Base-by-base conservation (phyloP, 208 protist genomes). In the Acanthamoeba pearcei region DNA sequence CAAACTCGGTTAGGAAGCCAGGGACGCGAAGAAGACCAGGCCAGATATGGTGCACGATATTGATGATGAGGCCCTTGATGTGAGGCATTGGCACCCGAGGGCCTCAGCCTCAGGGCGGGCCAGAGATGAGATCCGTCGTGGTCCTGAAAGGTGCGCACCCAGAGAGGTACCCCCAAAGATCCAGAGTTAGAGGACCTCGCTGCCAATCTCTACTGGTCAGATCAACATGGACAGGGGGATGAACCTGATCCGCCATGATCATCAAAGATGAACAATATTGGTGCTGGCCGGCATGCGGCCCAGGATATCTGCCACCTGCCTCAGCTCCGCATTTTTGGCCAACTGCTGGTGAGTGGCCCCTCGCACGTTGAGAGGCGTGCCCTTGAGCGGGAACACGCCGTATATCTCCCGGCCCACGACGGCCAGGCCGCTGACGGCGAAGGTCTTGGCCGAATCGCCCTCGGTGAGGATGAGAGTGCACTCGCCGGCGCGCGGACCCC, bases 1-100 rank as follows among this genome's bases (percentile, higher is more conserved):
- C 99, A 96, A 99, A 99, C 97, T 99, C 99, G 78, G 98, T 98
- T 46, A 99, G 95, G 95, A 99, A 99, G 29, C 99, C 99, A 24
- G 97, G 51, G 42, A 98, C 96, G 42, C 98, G 97, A 10, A 99
- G 96, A 55, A 99, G 97, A 19, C 96, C 96, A 12, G 99, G 99
- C 99, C 99, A 99, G 97, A 99, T 99, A 95, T 98, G 98, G 96
- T 99, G 99, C 60, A 99, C 98, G 86, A 99, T 99, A 97, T 99
- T 99, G 96, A 99, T 99, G 38, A 99, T 96, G 15, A 99, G 97
- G 24, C 99, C 99, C 96, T 99, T 99, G 97, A 99, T 99, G 97
- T 99, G 99, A 62, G 99, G n/a, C n/a, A n/a, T n/a, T n/a, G n/a
- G n/a, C n/a, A n/a, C n/a, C n/a, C n/a, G n/a, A n/a, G n/a, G n/a